Conservation (phyloP, 1,284 basidiomycete species). For the Ustilago hordei region DNA sequence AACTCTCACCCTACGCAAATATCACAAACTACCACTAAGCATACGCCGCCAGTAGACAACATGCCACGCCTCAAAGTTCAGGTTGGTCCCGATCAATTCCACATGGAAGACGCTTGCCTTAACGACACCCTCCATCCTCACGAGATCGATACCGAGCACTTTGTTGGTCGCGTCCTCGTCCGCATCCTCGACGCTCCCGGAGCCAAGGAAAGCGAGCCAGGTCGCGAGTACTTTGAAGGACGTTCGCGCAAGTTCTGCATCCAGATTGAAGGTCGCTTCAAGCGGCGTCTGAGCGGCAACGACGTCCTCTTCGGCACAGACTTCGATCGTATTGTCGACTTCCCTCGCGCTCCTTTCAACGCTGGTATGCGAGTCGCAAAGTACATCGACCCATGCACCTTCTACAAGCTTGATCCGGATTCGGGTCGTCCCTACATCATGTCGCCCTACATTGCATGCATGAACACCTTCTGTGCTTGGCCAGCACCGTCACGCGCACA, state of each 20-base stretch:
- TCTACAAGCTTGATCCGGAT: slow-evolving; percentile 66
- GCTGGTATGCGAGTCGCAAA: slow-evolving; percentile 71
- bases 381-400: slow-evolving; percentile 69
- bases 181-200: slow-evolving; percentile 70
- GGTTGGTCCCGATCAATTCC: slow-evolving; percentile 69
- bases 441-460: slow-evolving; percentile 70
- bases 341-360: slow-evolving; percentile 69
- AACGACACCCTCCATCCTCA: slow-evolving; percentile 69
- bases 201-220: slow-evolving; percentile 59
- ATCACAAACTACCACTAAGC: neutral
- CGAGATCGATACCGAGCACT: slow-evolving; percentile 70
- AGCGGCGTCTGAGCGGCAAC: slow-evolving; percentile 61
- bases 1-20: neutral
- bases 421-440: slow-evolving; percentile 71
- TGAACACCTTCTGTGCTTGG: slow-evolving; percentile 71
- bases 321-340: slow-evolving; percentile 67
- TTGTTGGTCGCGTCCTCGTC: slow-evolving; percentile 70
- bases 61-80: slow-evolving; percentile 68
- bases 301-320: slow-evolving; percentile 66
- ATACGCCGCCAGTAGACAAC: neutral
- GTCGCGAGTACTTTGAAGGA: slow-evolving; percentile 66
- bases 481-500: slow-evolving; percentile 66
- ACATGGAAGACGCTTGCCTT: slow-evolving; percentile 67
- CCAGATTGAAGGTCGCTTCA: slow-evolving; percentile 71
- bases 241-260: slow-evolving; percentile 70